Base-by-base conservation (phyloP, 352 stramenopile genomes). In the Phytophthora pisi region DNA sequence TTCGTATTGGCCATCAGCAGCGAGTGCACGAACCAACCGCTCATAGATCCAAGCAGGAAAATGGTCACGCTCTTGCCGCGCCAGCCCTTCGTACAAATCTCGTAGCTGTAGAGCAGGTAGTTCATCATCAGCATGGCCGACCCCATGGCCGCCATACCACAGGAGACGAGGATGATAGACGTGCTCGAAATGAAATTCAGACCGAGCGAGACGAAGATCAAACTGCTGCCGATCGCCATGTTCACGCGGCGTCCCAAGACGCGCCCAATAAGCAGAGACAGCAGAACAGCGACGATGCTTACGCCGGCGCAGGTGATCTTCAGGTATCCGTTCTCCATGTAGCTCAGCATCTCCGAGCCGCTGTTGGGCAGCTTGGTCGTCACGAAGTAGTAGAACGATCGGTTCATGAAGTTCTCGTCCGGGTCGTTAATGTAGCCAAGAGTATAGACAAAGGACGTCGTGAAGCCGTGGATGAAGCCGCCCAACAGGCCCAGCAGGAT, bases 41-140 rank as follows among this genome's bases (percentile, higher is more conserved):
- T 65, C 66, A 88, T 84, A 3, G 72, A 87, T 8, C 88, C 88
- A 40, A 96, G 76, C 28, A 93, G 64, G 64, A 95, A 96, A 31
- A 95, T 82, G 7, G 82, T 89, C 5, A 93, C 73, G 42, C 84
- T 89, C 72, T 96, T 96, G 46, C 88, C 87, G n/a, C 82, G 86
- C 86, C 87, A 95, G 24, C 87, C 88, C 61, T 91, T 91, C 15
- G 87, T 95, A 55, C 84, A 96, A 26, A 96, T 96, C 61, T 96
- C 88, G 42, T 78, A 95, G 58, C 86, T 94, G 69, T 88, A 95
- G 20, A 95, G 63, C 51, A 91, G 55, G 23, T 91, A 89, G 61
- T 90, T 92, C 72, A 92, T 91, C 20, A 77, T 65, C 51, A 94
- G 18, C 36, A 95, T 93, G 2, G 79, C 84, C 6, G 64, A 79